Conservation (phyloP, 805 yeast genomes). For the Cyberlindnera samutprakarnensis region DNA sequence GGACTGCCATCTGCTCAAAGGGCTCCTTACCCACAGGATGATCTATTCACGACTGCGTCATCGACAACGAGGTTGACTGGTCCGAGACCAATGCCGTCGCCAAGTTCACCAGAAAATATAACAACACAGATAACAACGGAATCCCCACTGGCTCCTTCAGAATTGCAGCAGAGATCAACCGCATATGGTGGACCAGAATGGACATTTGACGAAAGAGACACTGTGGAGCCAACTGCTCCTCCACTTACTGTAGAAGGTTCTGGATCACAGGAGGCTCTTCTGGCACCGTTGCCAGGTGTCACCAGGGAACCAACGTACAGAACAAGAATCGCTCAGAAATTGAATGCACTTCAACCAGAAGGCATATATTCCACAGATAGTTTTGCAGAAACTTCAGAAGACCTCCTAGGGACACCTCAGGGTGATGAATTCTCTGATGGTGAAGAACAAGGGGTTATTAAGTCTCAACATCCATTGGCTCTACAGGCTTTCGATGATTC, state of each 20-base stretch:
- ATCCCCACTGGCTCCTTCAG: slow-evolving; percentile 6
- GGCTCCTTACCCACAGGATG: slow-evolving; percentile 17
- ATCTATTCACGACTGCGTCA: not conserved
- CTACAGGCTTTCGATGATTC: slow-evolving; percentile 10
- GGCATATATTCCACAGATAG: slow-evolving; percentile 9
- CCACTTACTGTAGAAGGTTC: slow-evolving; percentile 3
- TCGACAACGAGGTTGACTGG: slow-evolving; percentile 15
- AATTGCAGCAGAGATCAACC: not conserved
- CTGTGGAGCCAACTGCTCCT: slow-evolving; percentile 9
- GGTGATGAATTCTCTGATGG: not conserved
- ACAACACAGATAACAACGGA: no score
- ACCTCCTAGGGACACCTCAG: slow-evolving; percentile 2
- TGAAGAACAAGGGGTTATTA: no score
- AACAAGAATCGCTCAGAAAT: slow-evolving; percentile 19
- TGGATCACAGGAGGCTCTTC: not conserved
- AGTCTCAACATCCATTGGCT: not conserved
- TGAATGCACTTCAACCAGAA: slow-evolving; percentile 18
- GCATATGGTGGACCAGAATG: no score
- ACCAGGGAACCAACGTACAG: slow-evolving; percentile 19
- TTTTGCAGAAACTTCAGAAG: slow-evolving; percentile 10
- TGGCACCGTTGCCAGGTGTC: slow-evolving; percentile 7
- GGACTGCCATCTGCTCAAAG: slow-evolving; percentile 4
- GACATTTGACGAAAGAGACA: slow-evolving; percentile 2
- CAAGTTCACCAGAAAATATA: slow-evolving; percentile 3
- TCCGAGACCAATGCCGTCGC: slow-evolving; percentile 22